Evolutionary conservation across 192 early-diverging fungal genomes (phyloP).

Genomic region (Linnemannia elongata): DNA sequence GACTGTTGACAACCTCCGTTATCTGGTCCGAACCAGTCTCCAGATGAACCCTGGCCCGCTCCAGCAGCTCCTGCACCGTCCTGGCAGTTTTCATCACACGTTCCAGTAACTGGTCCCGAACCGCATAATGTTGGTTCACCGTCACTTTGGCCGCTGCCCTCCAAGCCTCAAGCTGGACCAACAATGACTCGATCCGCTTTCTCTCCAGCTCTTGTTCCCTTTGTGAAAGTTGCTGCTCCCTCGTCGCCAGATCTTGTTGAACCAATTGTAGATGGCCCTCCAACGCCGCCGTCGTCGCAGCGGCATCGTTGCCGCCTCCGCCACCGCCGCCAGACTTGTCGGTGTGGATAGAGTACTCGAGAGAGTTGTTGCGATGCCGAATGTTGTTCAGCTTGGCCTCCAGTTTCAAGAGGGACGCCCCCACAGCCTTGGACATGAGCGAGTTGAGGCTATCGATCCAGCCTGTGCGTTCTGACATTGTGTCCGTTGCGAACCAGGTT

Average conservation of each 20-base stretch:
- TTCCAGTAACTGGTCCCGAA: slow-evolving; percentile 45
- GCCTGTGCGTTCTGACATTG: slow-evolving; percentile 57
- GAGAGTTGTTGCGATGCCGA: slow-evolving; percentile 41
- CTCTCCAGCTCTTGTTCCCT: slow-evolving; percentile 45
- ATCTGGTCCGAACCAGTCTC: slow-evolving; percentile 55
- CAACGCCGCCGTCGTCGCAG: neutral
- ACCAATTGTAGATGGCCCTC: slow-evolving; percentile 39
- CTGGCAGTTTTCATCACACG: slow-evolving; percentile 52
- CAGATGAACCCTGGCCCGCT: slow-evolving; percentile 44
- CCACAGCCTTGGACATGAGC: slow-evolving; percentile 64
- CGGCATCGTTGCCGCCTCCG: neutral
- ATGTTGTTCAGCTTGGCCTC: slow-evolving; percentile 55
- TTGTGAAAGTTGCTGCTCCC: slow-evolving; percentile 36
- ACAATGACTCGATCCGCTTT: slow-evolving; percentile 36
- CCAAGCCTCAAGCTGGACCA: slow-evolving; percentile 52
- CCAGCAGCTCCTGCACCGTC: slow-evolving; percentile 41
- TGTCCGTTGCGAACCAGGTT: slow-evolving; percentile 62
- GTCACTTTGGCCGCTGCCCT: slow-evolving; percentile 46
- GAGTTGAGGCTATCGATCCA: slow-evolving; percentile 65
- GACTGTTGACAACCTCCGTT: slow-evolving; percentile 33
- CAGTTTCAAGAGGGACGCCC: slow-evolving; percentile 60
- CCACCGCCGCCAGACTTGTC: neutral
- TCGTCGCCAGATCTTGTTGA: slow-evolving; percentile 38
- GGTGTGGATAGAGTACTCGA: slow-evolving; percentile 18
- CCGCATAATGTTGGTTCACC: slow-evolving; percentile 52